Evolutionary conservation across 495 filamentous ascomycete species (phyloP).

Genomic region (Neurospora sp.): DNA sequence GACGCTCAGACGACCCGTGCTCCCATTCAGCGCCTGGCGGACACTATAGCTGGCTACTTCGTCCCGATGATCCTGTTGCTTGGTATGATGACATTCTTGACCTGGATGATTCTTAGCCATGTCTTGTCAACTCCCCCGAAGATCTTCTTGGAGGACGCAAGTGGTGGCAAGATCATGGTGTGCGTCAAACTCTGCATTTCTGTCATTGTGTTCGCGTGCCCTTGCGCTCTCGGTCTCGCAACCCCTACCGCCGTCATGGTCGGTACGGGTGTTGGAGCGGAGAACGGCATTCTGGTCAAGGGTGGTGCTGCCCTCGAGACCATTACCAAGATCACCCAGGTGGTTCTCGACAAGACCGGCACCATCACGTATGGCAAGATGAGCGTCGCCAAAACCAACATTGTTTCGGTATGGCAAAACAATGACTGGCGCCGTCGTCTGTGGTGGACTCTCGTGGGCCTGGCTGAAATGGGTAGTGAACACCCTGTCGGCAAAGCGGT

Average conservation of each 20-base stretch:
- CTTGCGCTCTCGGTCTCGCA: conserved; percentile 85
- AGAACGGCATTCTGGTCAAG: conserved; percentile 94
- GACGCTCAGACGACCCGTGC: conserved; percentile 91
- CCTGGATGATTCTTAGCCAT: conserved; percentile 94
- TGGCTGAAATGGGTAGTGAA: conserved; percentile 88
- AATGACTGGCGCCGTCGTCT: conserved; percentile 59
- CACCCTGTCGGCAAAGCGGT: conserved; percentile 91
- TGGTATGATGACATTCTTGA: conserved; percentile 74
- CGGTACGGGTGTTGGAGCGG: conserved; percentile 91
- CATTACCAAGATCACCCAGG: conserved; percentile 79
- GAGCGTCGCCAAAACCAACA: conserved; percentile 64
- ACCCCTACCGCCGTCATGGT: conserved; percentile 99
- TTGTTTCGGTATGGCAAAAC: conserved; percentile 57
- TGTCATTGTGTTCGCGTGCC: conserved; percentile 97
- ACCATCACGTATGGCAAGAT: conserved; percentile 92
- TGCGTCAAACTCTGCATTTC: conserved; percentile 97
- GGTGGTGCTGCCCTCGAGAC: conserved; percentile 89
- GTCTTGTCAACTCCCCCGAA: conserved; percentile 68
- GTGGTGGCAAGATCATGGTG: conserved; percentile 88
- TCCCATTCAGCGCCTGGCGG: conserved; percentile 89
- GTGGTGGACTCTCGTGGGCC: conserved; percentile 92
- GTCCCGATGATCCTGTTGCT: conserved; percentile 81
- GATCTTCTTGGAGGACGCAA: conserved; percentile 71
- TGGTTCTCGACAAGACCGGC: conserved; percentile 99
- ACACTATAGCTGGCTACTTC: conserved; percentile 87